These are phyloP conservation scores for Selaginella moellendorffii DNA, from an alignment of 75 land plant species.

Conservation along the genomic window DNA sequence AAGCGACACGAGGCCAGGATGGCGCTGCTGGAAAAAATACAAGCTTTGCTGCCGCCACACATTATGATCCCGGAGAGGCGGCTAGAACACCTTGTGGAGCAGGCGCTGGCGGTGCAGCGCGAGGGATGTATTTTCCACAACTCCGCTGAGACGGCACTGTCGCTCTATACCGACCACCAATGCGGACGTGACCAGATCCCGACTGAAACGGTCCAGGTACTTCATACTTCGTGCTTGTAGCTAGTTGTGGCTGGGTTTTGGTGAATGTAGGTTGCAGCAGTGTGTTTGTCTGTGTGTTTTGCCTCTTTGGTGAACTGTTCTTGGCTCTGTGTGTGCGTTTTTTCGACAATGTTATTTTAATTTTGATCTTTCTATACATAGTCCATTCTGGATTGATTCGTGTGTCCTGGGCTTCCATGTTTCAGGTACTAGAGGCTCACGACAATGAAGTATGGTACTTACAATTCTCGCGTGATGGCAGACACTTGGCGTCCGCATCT, in stretches of 20 bases:
- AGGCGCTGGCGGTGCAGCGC: constrained; percentile 55
- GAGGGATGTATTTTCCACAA: constrained; percentile 79
- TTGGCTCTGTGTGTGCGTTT: no score
- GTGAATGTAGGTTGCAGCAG: no score
- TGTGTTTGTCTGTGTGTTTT: no score
- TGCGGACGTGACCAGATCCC: constrained; percentile 71
- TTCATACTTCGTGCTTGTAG: no score
- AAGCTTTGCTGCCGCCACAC: constrained; percentile 56
- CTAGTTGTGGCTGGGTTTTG: no score
- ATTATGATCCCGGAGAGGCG: constrained; percentile 76
- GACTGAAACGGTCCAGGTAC: constrained; percentile 56
- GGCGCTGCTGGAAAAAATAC: constrained; percentile 45
- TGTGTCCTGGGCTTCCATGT: neutral
- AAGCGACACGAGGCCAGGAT: constrained; percentile 19
- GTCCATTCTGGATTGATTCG: neutral
- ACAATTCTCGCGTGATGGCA: constrained; percentile 88
- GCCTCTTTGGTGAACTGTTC: no score
- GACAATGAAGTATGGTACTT: constrained; percentile 80
- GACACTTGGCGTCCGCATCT: constrained; percentile 76
- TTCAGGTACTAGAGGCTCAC: constrained; percentile 59
- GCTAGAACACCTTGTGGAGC: constrained; percentile 69
- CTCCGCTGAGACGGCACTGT: constrained; percentile 41
- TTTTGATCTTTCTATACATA: no score
- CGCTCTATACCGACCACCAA: constrained; percentile 65
- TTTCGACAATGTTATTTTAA: no score